Evolutionary conservation across 176 grass and related monocot genomes (phyloP).

Genomic region (Carex pumila): DNA sequence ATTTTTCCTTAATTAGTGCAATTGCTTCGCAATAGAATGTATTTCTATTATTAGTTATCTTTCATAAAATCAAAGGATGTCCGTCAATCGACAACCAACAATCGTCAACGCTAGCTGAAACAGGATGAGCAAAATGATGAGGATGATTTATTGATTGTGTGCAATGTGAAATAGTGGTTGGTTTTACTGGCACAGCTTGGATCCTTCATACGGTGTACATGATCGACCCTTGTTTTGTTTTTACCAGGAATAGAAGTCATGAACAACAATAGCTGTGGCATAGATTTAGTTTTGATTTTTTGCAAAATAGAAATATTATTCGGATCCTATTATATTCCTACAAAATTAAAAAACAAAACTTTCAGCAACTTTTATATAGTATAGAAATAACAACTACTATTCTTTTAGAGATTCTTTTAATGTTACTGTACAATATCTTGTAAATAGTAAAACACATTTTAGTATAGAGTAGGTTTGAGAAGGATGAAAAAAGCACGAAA

Average conservation of each 20-base stretch:
- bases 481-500: too few relatives aligned
- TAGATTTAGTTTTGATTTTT: too few relatives aligned
- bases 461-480: too few relatives aligned
- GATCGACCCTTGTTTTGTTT: not conserved
- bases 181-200: not conserved
- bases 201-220: not conserved
- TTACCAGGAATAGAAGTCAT: not conserved
- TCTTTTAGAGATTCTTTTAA: too few relatives aligned
- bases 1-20: not conserved
- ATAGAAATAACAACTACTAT: too few relatives aligned
- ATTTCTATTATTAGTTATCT: not conserved
- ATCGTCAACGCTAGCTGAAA: not conserved
- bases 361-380: too few relatives aligned
- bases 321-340: too few relatives aligned
- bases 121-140: not conserved
- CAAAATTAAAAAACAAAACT: too few relatives aligned
- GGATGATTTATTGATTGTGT: not conserved
- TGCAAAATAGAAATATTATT: too few relatives aligned
- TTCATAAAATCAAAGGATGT: not conserved
- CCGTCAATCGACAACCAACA: not conserved
- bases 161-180: not conserved
- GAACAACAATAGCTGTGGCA: too few relatives aligned
- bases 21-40: not conserved
- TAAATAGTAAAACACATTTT: too few relatives aligned
- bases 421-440: too few relatives aligned